Percentiles rank a stretch among this genome's conserved stretches.
Conservation (phyloP, 208 protist species). For the Crithidia fasciculata region DNA sequence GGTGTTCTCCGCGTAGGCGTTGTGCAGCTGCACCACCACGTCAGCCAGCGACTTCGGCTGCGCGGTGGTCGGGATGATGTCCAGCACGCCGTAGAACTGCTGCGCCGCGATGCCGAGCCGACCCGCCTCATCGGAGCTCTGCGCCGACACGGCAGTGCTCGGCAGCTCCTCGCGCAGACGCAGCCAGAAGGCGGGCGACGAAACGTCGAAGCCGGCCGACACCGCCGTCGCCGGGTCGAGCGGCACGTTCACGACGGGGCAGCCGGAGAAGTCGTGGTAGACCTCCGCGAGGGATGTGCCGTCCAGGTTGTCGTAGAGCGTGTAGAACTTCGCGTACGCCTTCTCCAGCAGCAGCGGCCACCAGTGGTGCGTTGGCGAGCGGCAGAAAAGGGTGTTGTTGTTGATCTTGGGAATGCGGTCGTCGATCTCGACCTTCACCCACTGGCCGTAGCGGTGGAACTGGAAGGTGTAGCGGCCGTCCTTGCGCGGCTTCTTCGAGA, state of each 20-base stretch:
- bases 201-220: constrained; percentile 38
- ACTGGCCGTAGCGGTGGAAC: constrained; percentile 71
- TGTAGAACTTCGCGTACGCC: constrained; percentile 86
- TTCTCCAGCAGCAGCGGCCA: constrained; percentile 84
- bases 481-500: constrained; percentile 56
- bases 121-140: constrained; percentile 30
- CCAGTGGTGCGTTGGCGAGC: constrained; percentile 62
- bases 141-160: constrained; percentile 36
- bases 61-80: constrained; percentile 30
- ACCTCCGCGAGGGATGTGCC: constrained; percentile 61
- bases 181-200: constrained; percentile 59
- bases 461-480: constrained; percentile 73
- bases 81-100: constrained; percentile 67
- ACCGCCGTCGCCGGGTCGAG: constrained; percentile 25
- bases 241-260: constrained; percentile 49
- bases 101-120: constrained; percentile 41
- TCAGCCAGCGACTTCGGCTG: constrained; percentile 39
- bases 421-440: constrained; percentile 77
- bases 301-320: constrained; percentile 58
- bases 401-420: constrained; percentile 58
- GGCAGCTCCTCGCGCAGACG: constrained; percentile 41
- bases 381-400: constrained; percentile 56
- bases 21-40: constrained; percentile 67
- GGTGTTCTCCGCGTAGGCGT: constrained; percentile 43
- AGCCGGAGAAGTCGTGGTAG: constrained; percentile 67